A percentile compares a stretch with the other conserved stretches of the same genome.
These are phyloP conservation scores for Fraxinus baroniana DNA, from an alignment of 305 asterid species.

Conservation along the genomic window DNA sequence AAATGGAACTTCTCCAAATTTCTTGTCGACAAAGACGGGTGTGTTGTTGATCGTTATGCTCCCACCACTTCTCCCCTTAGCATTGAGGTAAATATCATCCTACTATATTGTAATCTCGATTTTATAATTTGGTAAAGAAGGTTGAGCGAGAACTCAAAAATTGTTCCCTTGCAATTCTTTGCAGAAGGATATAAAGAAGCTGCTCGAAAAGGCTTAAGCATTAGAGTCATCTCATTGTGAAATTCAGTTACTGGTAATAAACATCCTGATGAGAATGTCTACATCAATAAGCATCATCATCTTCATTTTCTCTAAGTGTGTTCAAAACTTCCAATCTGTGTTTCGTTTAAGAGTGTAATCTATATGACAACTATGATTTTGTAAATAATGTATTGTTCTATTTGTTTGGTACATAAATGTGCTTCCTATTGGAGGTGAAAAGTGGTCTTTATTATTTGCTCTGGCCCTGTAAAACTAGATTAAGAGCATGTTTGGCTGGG, in stretches of 20 bases:
- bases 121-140: background rate
- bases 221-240: background rate
- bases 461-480: background rate
- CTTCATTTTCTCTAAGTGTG: background rate
- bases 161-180: background rate
- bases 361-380: background rate
- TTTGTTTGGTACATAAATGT: background rate
- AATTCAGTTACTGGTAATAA: background rate
- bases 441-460: background rate
- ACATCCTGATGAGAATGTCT: background rate
- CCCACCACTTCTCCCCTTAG: conserved; percentile 89
- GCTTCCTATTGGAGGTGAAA: background rate
- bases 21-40: conserved; percentile 74
- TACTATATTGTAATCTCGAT: background rate
- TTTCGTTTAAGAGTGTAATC: background rate
- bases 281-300: background rate
- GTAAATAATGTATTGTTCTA: background rate
- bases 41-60: conserved; percentile 83
- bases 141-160: background rate
- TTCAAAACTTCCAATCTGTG: background rate
- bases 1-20: conserved; percentile 88
- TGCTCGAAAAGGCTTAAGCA: conserved; percentile 32
- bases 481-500: background rate
- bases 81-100: conserved; percentile 62
- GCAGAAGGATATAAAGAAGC: conserved; percentile 58